Evolutionary conservation across 257 asterid species (phyloP), one percentile per base, ranked within the genome.

Genomic region (Nicotiana undulata): DNA sequence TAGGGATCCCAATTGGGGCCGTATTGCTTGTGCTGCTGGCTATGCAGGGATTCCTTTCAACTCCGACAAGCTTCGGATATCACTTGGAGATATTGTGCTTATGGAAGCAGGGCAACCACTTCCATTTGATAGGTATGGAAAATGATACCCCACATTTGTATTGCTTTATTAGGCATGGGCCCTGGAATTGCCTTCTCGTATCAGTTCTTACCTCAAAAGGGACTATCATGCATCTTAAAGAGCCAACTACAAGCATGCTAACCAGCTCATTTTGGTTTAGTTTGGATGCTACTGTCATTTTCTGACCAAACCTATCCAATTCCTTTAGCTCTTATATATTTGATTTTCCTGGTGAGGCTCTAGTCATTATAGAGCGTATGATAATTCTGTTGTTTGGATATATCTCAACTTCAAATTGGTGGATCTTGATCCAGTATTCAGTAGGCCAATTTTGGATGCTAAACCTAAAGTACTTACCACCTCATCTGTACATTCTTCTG

Each of bases 1-100:
- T 68, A 88, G 99, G 85, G 98, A 96, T 87, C 99, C 99, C 64
- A 96, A 96, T 77, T 96, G 98, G 99, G 99, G 98, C 6, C 94
- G 98, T 34, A 92, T 94, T 86, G 99, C 99, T 75, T 92, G 98
- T 85, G 97, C 97, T 65, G 99, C 98, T 82, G 98, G 99, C 74
- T 90, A 92, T 84, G 97, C 99, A 1, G 99, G 98, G 65, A 87
- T 94, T 80, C 85, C 89, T 22, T 96, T 94, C 83, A 85, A 91
- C 84, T 92, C 82, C 32, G 85, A 91, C 84, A 83, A 88, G 64
- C 99, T 96, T 63, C 85, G 79, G 68, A 91, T 95, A 89, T 91
- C 92, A 31, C 96, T 95, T n/a, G 99, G 99, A 34, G 90, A 90
- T 80, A 84, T 82, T 88, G 87, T 88, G 55, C 90, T 95, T 83